Evolutionary conservation across 2,329 filamentous ascomycete species (phyloP).

Genomic region (Aspergillus clavatus): DNA sequence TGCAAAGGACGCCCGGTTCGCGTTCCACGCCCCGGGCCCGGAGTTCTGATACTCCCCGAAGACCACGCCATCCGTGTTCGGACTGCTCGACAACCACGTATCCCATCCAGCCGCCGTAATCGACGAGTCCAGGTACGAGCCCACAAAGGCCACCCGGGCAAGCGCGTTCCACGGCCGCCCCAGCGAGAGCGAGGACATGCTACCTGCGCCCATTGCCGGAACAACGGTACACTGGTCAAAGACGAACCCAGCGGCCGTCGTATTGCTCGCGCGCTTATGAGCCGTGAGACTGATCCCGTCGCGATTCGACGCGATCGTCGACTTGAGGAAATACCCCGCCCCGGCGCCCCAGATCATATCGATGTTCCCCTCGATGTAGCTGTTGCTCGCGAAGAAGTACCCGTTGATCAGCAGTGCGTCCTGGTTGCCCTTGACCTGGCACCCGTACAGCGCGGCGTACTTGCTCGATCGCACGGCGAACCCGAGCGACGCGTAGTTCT

Average conservation of each 20-base stretch:
- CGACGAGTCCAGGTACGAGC: constrained; percentile 12
- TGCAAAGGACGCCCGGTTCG: constrained; percentile 33
- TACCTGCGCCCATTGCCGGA: constrained; percentile 21
- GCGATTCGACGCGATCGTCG: constrained; percentile 34
- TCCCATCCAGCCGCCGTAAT: constrained; percentile 24
- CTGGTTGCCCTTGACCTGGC: constrained; percentile 37
- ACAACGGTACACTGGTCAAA: constrained; percentile 35
- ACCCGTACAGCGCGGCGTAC: constrained; percentile 36
- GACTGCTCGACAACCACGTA: constrained; percentile 25
- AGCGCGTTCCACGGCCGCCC: constrained; percentile 14
- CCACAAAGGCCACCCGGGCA: constrained; percentile 15
- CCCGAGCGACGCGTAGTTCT: constrained; percentile 37
- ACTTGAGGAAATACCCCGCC: constrained; percentile 42
- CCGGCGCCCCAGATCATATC: constrained; percentile 45
- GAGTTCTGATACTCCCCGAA: constrained; percentile 36
- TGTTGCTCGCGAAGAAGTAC: constrained; percentile 38
- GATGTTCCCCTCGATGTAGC: constrained; percentile 38
- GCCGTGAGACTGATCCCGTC: constrained; percentile 36
- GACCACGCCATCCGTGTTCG: constrained; percentile 22
- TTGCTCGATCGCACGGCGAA: constrained; percentile 42
- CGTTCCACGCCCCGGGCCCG: constrained; percentile 31
- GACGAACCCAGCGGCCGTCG: constrained; percentile 35
- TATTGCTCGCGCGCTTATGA: constrained; percentile 37
- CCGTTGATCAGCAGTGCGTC: constrained; percentile 37
- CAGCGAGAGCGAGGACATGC: constrained; percentile 10